Base-by-base conservation (phyloP, 371 early-diverging fungal genomes). In the Dinochytrium kinnereticum region DNA sequence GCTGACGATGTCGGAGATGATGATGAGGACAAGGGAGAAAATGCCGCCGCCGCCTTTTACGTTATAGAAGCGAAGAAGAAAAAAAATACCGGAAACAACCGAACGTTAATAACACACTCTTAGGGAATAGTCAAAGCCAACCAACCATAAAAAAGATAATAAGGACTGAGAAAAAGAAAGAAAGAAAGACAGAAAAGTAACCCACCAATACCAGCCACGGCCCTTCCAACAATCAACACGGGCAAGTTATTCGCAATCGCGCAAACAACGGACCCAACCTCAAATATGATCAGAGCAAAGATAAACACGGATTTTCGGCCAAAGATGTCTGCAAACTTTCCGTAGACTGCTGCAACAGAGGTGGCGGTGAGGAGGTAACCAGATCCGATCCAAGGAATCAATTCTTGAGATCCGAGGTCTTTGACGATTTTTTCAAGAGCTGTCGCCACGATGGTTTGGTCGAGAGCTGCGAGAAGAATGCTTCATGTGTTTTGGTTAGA, bases 371-470 rank as follows among this genome's bases (percentile, higher is more conserved):
- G 40, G 59, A 77, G 66, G 64, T 77, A 80, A 13, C 69, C 74
- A 13, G 59, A 34, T 2, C 74, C 76, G 71, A 82, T 72, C 87
- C 86, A 88, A 13, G 88, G 84, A 19, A 87, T 81, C 65, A 85
- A 77, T 24, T 85, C 79, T 28, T 85, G 70, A 24, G 83, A 73
- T 51, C 85, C 73, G 57, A 90, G 88, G 79, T 77, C 21, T 13
- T 33, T 66, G 49, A 44, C 57, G 17, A 44, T 59, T 49, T 10
- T 39, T 24, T 51, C 28, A 21, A 78, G 51, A 1, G 76, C 76
- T 7, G 88, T 87, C 0, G 88, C 85, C n/a, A 89, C 84, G 68
- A 91, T 90, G 31, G 89, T 91, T 72, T 89, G 88, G 69, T 91
- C 91, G 26, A 91, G 77, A 17, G 88, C 82, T 0, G 88, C 69